Evolutionary conservation across 2,329 filamentous ascomycete genomes (phyloP).

Genomic region (Pyricularia sp.): DNA sequence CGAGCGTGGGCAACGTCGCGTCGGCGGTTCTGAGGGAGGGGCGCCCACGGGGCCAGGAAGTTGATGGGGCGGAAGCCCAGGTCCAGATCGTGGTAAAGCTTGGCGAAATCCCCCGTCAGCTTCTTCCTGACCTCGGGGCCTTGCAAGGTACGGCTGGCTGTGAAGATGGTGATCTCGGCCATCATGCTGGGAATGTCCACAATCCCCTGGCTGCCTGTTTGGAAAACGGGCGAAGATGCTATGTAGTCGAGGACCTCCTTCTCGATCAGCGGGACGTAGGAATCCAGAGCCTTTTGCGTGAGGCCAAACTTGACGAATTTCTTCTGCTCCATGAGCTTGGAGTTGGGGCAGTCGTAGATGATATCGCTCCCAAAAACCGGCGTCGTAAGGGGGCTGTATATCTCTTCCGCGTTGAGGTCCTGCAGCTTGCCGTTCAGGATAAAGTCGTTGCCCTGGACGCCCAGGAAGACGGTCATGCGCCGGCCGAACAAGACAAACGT

Average conservation of each 20-base stretch:
- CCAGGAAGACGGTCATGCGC: conserved; percentile 40
- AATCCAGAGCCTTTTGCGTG: conserved; percentile 51
- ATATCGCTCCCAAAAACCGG: conserved; percentile 67
- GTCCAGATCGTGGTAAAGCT: conserved; percentile 72
- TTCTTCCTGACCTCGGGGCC: conserved; percentile 66
- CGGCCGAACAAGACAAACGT: conserved; percentile 43
- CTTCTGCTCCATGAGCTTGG: conserved; percentile 84
- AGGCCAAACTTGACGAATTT: conserved; percentile 69
- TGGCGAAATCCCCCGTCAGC: conserved; percentile 63
- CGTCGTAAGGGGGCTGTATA: conserved; percentile 40
- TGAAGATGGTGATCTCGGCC: conserved; percentile 73
- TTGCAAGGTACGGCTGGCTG: conserved; percentile 67
- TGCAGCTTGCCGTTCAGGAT: conserved; percentile 44
- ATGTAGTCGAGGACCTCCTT: conserved; percentile 60
- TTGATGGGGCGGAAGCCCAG: conserved; percentile 73
- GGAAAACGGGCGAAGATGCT: conserved; percentile 44
- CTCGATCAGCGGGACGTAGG: conserved; percentile 64
- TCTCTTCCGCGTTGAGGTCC: conserved; percentile 44
- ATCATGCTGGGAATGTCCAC: conserved; percentile 58
- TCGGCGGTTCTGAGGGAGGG: conserved; percentile 65
- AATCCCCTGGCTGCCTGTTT: conserved; percentile 43
- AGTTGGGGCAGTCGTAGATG: conserved; percentile 76
- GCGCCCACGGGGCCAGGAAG: conserved; percentile 72
- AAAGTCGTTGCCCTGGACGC: conserved; percentile 43
- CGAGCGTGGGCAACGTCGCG: conserved; percentile 66